Base-by-base conservation (phyloP, 73 alveolate genomes). In the Paramecium octaurelia region DNA sequence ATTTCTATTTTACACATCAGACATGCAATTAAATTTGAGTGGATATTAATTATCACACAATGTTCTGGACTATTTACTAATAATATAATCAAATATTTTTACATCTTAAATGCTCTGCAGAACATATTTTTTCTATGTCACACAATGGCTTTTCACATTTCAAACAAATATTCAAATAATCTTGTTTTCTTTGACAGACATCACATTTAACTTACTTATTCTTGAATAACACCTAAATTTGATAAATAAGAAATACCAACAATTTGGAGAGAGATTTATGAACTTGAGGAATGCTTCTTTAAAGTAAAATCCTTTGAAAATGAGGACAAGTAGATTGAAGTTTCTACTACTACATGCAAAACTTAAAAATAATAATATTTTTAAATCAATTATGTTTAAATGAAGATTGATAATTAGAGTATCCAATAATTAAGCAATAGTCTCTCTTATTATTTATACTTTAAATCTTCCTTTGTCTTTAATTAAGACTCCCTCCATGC, bases 91-190 rank as follows among this genome's bases (percentile, higher is more conserved):
- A 35, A 21, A 4, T n/a, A 43, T 43, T 23, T 31, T 44, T 80
- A 80, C 91, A 23, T 24, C 38, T 42, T 24, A 24, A 20, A 80
- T 80, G 91, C n/a, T 80, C 91, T 6, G 29, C 16, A 8, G 57
- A 24, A 24, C 91, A 80, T 18, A 24, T 31, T 42, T 80, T 80
- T 24, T 80, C 91, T 1, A 44, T 31, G 8, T 80, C 70, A 43
- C 91, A 80, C 14, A 80, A 23, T 11, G 91, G 91, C 38, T 23
- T 46, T 35, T 80, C 46, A 24, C 91, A 80, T 80, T 80, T 80
- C n/a, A 80, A n/a, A 46, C 91, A 80, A 4, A 80, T 40, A 48
- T 35, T 80, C n/a, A 64, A 11, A 11, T 80, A 80, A n/a, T 80
- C 91, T 48, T n/a, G 16, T 44, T 80, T 80, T 42, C 23, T 31